Evolutionary conservation across 2,329 filamentous ascomycete genomes (phyloP), one percentile per base, ranked within the genome.

Genomic region (Macrophomina pseudophaseolina): DNA sequence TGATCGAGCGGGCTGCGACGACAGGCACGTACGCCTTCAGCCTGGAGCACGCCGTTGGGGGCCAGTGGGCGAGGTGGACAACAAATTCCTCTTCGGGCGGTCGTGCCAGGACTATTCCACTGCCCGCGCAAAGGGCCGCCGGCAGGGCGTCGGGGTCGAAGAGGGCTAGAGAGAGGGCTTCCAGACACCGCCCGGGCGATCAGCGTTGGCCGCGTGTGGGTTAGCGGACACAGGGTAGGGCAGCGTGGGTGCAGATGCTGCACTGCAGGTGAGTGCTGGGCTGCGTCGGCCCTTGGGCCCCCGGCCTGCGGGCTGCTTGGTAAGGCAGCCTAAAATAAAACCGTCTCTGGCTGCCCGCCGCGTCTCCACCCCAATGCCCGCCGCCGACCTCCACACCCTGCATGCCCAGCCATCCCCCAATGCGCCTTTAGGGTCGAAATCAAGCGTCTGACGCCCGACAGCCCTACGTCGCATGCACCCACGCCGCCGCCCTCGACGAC

Each of bases 381-480:
- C 28, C 51, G 38, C n/a, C 52, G 30, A n/a, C 42, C 42, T n/a
- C 35, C 35, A 38, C 35, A 4, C 35, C 35, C 35, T 38, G 35
- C 35, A 38, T 38, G 35, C 23, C 23, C 23, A 23, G 23, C 23
- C 1, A 23, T 23, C 23, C 23, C 23, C 23, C 23, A 23, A 23
- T 23, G 23, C 23, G 23, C 42, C 42, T 44, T 44, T 44, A 44
- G 42, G 42, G 42, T 44, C 42, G 42, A 44, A 62, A 53, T 56
- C 70, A 74, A 74, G 73, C 73, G 68, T 74, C 72, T 74, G 71
- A 74, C 71, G 44, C 67, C 68, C 67, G 64, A 68, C 72, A 73
- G 72, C 72, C 72, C 72, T 74, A 74, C 42, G 42, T 44, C 42
- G 42, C 42, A 44, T 70, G 72, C 71, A 72, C 69, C 51, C 66